Evolutionary conservation across 2,329 filamentous ascomycete species (phyloP).

Genomic region (Claviceps humidiphila): DNA sequence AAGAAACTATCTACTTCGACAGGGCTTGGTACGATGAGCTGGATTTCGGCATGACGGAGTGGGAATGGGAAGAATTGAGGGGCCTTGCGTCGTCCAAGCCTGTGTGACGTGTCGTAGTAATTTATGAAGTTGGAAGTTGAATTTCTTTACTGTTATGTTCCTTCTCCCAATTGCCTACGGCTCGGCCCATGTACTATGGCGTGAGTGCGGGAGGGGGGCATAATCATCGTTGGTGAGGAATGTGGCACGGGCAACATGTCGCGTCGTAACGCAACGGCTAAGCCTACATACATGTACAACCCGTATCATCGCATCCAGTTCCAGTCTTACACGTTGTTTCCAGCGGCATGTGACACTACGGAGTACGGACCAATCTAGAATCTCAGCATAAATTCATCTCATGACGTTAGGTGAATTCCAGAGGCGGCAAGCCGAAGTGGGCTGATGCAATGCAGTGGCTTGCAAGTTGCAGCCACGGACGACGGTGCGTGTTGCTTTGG

Average conservation of each 20-base stretch:
- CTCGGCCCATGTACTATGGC: no score
- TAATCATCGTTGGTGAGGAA: neutral
- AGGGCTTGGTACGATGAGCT: constrained; percentile 24
- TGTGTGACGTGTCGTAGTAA: no score
- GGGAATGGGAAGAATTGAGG: constrained; percentile 19
- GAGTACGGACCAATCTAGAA: neutral
- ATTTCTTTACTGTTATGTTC: no score
- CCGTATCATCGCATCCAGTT: neutral
- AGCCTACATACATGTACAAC: neutral
- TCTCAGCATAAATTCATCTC: no score
- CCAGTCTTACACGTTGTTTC: neutral
- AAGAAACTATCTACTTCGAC: constrained; percentile 21
- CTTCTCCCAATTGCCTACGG: no score
- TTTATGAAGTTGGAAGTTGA: no score
- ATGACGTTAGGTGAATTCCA: no score
- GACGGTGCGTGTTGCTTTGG: no score
- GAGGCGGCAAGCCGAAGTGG: no score
- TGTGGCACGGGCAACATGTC: neutral
- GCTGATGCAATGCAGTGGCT: no score
- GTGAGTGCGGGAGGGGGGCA: neutral
- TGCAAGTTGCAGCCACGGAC: no score
- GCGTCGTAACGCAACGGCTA: neutral
- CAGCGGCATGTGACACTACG: neutral
- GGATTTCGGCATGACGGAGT: constrained; percentile 23
- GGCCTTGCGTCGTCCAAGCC: neutral